These are phyloP conservation scores for Lachnellula suecica DNA, from an alignment of 2,329 filamentous ascomycete genomes.

Conservation along the genomic window DNA sequence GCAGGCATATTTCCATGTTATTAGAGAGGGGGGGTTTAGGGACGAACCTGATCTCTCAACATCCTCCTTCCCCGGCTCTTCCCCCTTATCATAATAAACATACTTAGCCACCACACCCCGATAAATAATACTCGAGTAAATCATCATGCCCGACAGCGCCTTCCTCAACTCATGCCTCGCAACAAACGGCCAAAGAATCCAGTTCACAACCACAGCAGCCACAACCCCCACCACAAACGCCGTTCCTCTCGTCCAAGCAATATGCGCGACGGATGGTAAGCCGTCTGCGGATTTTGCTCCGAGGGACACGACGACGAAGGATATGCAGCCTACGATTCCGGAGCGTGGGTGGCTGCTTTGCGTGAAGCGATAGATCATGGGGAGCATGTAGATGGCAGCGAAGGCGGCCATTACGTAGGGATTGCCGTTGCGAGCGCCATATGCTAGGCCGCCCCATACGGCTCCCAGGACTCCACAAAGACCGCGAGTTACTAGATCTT, in stretches of 20 bases:
- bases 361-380: conserved; percentile 57
- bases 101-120: conserved; percentile 53
- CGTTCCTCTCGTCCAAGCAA: conserved; percentile 48
- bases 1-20: too few species aligned
- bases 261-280: conserved; percentile 36
- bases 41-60: conserved; percentile 44
- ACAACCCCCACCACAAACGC: conserved; percentile 54
- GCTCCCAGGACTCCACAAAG: conserved; percentile 51
- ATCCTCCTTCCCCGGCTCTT: conserved; percentile 50
- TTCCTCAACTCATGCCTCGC: conserved; percentile 58
- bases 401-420: conserved; percentile 56
- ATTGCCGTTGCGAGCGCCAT: conserved; percentile 49
- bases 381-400: conserved; percentile 56
- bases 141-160: conserved; percentile 55
- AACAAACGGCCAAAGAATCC: conserved; percentile 61
- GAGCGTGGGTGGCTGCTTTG: conserved; percentile 57
- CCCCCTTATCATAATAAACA: conserved; percentile 56
- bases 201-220: conserved; percentile 55
- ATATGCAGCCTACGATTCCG: conserved; percentile 56
- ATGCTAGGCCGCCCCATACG: conserved; percentile 53
- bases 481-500: conserved; percentile 53
- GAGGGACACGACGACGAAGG: conserved; percentile 55
- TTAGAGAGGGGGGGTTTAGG: background rate
- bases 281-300: conserved; percentile 31
- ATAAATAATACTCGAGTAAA: conserved; percentile 58